Percentiles rank a stretch among this genome's conserved stretches.
phyloP scores from a whole-genome alignment of 352 stramenopile genomes.

The Phytopythium mirpurense region DNA sequence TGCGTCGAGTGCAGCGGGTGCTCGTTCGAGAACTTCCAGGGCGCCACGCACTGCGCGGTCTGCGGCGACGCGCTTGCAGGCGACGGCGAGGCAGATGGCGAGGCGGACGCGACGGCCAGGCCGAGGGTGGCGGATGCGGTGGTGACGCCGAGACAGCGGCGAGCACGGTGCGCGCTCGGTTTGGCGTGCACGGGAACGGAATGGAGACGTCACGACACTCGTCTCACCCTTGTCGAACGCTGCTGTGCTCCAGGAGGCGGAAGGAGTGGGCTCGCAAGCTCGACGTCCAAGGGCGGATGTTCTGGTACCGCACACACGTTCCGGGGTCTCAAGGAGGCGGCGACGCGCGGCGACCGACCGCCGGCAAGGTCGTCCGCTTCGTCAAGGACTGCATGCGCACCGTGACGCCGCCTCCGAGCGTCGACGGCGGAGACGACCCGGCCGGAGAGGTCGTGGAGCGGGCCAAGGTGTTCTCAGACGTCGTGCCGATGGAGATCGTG shows the following conservation, averaged over 20 bases:
- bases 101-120: neutral
- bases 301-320: conserved; percentile 38
- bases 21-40: conserved; percentile 61
- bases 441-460: conserved; percentile 22
- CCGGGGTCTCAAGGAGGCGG: neutral
- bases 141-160: neutral
- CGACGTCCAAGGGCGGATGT: conserved; percentile 49
- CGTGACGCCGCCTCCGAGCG: neutral
- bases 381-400: conserved; percentile 12
- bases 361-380: conserved; percentile 25
- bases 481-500: conserved; percentile 32
- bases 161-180: conserved; percentile 3
- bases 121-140: neutral
- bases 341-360: neutral
- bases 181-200: neutral
- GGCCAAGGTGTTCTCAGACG: conserved; percentile 26
- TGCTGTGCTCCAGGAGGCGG: conserved; percentile 31
- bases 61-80: conserved; percentile 30
- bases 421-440: conserved; percentile 19
- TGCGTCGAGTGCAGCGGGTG: conserved; percentile 39
- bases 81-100: neutral
- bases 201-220: too few species aligned
- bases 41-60: conserved; percentile 34
- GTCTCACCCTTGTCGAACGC: too few species aligned
- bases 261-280: conserved; percentile 56